These are phyloP conservation scores for Tylopilus intermedius DNA, from an alignment of 768 basidiomycete genomes.

Conservation along the genomic window DNA sequence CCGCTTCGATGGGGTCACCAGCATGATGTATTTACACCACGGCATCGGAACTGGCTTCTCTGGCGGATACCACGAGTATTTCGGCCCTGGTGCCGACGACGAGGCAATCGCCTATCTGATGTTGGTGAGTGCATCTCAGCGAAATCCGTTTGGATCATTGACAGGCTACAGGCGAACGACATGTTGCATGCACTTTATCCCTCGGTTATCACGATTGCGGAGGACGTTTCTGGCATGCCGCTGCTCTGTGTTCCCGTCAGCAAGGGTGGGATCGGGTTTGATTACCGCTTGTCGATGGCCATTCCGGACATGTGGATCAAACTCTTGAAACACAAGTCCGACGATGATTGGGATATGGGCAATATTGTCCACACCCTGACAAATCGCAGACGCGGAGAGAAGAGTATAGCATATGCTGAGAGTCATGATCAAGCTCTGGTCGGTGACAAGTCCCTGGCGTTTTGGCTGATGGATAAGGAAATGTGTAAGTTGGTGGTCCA, in stretches of 20 bases:
- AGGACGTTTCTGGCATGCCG: conserved; percentile 99
- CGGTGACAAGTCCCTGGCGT: conserved; percentile 97
- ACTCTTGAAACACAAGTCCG: conserved; percentile 84
- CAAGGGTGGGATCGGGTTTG: conserved; percentile 91
- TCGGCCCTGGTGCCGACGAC: conserved; percentile 76
- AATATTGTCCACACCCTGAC: conserved; percentile 86
- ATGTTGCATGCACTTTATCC: conserved; percentile 81
- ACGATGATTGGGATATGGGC: conserved; percentile 84
- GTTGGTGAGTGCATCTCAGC: conserved; percentile 58
- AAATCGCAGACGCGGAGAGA: conserved; percentile 86
- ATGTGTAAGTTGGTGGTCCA: conserved; percentile 69
- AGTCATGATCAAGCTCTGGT: conserved; percentile 98
- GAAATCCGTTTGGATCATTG: not conserved
- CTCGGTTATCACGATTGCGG: conserved; percentile 83
- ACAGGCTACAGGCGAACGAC: conserved; percentile 76
- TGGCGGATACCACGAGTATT: conserved; percentile 98
- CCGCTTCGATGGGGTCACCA: conserved; percentile 97
- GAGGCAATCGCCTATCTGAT: conserved; percentile 95
- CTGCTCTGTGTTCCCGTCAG: conserved; percentile 75
- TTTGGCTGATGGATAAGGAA: conserved; percentile 99
- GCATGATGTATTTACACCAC: conserved; percentile 99
- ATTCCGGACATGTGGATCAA: conserved; percentile 99
- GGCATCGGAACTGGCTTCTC: conserved; percentile 98
- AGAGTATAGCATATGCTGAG: conserved; percentile 89
- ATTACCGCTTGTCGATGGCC: conserved; percentile 98